Evolutionary conservation across 805 yeast genomes (phyloP), one percentile per base, ranked within the genome.

Genomic region (Teunomyces panamensis): DNA sequence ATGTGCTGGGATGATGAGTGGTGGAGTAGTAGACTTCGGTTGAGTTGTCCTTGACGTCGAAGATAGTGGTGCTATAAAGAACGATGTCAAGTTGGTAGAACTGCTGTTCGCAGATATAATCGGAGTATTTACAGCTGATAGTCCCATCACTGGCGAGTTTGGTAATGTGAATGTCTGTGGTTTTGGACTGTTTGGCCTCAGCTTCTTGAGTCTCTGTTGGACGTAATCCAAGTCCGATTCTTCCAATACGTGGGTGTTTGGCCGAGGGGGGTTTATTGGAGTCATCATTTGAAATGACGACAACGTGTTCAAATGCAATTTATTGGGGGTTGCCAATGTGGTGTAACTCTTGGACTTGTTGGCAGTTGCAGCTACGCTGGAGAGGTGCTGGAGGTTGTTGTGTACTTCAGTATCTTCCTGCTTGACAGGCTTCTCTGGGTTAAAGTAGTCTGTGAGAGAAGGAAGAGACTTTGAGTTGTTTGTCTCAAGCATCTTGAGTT

Each of bases 401-500:
- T 50, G 50, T 13, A 20, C 30, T 13, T 11, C 30, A 2, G 41
- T n/a, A 7, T 37, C 30, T 26, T 37, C 41, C 11, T 24, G 27
- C 6, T 37, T 37, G 34, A 43, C 43, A 13, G 48, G 30, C 24
- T 45, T 35, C 24, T 17, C 39, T 5, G 39, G 39, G 32, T 46
- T 39, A 54, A 79, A 79, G 62, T 75, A 78, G 47, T 77, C 78
- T 0, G 79, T 67, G 45, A 79, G 64, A 14, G 81, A 75, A 9
- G 83, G 84, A 30, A 79, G 64, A 6, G 81, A 77, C 57, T 74
- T 78, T n/a, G 77, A 74, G 53, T 72, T 71, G 55, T 29, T 43
- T 32, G 39, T 46, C 51, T 73, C 72, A 50, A 79, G 52, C 49
- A 70, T 68, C 46, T 70, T 70, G 48, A 79, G 66, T 58, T 79